phyloP scores from a whole-genome alignment of 257 asterid genomes.

The Solanum chaucha region DNA sequence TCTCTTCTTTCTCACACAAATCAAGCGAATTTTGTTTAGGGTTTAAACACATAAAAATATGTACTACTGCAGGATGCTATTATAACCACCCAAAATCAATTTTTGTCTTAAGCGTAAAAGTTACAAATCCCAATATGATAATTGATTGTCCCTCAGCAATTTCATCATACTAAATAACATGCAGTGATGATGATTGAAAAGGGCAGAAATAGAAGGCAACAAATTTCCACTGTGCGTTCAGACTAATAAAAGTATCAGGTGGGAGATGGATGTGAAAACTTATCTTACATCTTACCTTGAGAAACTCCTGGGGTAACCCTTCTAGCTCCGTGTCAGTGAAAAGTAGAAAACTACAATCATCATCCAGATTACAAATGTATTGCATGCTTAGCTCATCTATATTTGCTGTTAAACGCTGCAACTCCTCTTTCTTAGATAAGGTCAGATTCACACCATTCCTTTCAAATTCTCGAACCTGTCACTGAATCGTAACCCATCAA shows the following conservation, averaged over 20 bases:
- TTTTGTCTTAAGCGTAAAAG: not conserved
- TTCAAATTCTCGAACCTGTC: slow-evolving; percentile 97
- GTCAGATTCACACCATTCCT: slow-evolving; percentile 82
- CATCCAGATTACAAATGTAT: slow-evolving; percentile 68
- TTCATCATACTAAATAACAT: not conserved
- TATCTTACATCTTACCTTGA: slow-evolving; percentile 39
- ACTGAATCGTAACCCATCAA: slow-evolving; percentile 48
- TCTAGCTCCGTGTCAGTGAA: slow-evolving; percentile 57
- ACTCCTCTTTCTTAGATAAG: slow-evolving; percentile 74
- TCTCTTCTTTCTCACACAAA: not conserved
- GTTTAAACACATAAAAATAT: not conserved
- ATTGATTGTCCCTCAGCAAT: not conserved
- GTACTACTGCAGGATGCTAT: not conserved
- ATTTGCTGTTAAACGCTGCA: slow-evolving; percentile 63
- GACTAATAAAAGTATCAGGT: not conserved
- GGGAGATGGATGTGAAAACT: not conserved
- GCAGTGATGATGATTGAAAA: not conserved
- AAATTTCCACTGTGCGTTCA: not conserved
- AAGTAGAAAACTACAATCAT: slow-evolving; percentile 52
- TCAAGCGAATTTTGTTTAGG: not conserved
- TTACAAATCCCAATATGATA: not conserved
- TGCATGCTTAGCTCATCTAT: slow-evolving; percentile 77
- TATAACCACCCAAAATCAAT: not conserved
- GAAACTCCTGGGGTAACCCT: slow-evolving; percentile 77
- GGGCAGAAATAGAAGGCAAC: slow-evolving; percentile 4